Conservation (phyloP, 169 alveolate genomes). For the Pseudocohnilembus persalinus region DNA sequence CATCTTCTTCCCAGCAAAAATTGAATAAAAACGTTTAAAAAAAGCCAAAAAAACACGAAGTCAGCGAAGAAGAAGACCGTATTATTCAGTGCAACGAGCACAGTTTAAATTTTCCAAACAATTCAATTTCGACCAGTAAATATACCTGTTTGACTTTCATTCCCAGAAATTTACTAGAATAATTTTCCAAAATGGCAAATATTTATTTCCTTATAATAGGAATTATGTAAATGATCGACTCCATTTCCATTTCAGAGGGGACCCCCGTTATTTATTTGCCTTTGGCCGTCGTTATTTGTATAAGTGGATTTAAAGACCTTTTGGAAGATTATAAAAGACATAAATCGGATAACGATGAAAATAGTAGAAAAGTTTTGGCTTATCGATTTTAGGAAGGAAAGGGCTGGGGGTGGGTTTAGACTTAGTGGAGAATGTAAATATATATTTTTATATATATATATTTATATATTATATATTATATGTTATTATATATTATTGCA, state of each 20-base stretch:
- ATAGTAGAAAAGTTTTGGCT: constrained; percentile 80
- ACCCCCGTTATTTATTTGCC: constrained; percentile 91
- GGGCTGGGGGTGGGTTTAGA: constrained; percentile 24
- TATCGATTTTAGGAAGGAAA: constrained; percentile 64
- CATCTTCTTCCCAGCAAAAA: neutral
- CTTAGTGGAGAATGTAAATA: neutral
- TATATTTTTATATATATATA: constrained; percentile 23
- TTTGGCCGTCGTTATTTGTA: constrained; percentile 89
- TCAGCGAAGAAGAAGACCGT: neutral
- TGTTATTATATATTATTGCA: no score
- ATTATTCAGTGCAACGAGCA: neutral
- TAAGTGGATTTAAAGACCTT: constrained; percentile 92
- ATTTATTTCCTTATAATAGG: constrained; percentile 88
- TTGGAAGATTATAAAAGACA: constrained; percentile 92
- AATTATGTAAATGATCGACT: constrained; percentile 83
- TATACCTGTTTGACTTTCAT: constrained; percentile 72
- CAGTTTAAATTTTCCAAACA: constrained; percentile 2
- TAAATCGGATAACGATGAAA: constrained; percentile 90
- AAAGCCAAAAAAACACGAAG: neutral
- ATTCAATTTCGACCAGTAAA: constrained; percentile 68
- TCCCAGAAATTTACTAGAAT: constrained; percentile 68
- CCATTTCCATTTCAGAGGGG: constrained; percentile 88
- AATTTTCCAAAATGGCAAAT: constrained; percentile 86
- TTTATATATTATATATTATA: constrained; percentile 77
- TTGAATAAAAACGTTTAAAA: no score